Evolutionary conservation across 2,329 filamentous ascomycete genomes (phyloP), one percentile per base, ranked within the genome.

Genomic region (Epichloe typhina): DNA sequence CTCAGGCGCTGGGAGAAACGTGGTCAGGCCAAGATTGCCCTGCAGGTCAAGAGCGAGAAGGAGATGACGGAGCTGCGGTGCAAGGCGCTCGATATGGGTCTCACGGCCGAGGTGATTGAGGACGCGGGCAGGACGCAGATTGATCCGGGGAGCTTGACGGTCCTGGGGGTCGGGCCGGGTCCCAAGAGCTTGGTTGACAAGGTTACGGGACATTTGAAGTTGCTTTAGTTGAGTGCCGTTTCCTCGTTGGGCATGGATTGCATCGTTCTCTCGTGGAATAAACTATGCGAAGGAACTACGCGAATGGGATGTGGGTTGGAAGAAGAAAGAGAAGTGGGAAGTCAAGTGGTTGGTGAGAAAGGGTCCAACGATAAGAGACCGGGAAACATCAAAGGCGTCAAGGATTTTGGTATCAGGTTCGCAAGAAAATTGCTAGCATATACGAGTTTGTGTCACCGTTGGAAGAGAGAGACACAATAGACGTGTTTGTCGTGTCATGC

Each of bases 41-140:
- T 98, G 50, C 90, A 96, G 70, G 76, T 84, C 58, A 93, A 91
- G 71, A 83, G 82, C 54, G 86, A 96, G 69, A 88, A 94, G 37
- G 88, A 94, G 64, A 69, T 94, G 58, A 69, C 93, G 54, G 71
- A 72, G 55, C 69, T 86, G 58, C 84, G 90, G 69, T 86, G 83
- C 50, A 82, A 84, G 66, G 93, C 93, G 3, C 76, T 88, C 55
- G 88, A 83, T 64, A 66, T 96, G 52, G 91, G 93, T 1, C 68
- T 98, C 53, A 90, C 88, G 54, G 88, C 91, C 49, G 85, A 91
- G 66, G 82, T 95, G 49, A 91, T 98, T 57, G 83, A 87, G 61
- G 93, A 98, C 69, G 93, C 93, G n/a, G 93, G 93, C 13, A 80
- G 93, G 54, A 98, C 93, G 44, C 93, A 98, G 77, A 97, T 98